Evolutionary conservation across 352 stramenopile species (phyloP), one percentile per base, ranked within the genome.

Genomic region (Paralagenidium karlingii): DNA sequence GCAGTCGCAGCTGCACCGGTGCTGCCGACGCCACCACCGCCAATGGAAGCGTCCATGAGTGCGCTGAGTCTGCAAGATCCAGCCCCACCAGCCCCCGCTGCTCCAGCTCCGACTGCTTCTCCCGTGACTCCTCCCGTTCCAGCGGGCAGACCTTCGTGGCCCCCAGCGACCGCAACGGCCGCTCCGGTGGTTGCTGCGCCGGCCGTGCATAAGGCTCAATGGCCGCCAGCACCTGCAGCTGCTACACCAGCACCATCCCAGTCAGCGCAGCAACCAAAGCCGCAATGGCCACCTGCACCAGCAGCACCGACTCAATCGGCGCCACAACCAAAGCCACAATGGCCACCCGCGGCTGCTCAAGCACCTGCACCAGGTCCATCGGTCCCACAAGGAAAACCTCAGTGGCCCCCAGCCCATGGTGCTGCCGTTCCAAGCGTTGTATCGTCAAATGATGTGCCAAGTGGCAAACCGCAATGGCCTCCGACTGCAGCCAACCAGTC

Each of bases 401-500:
- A n/a, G n/a, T n/a, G n/a, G n/a, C n/a, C n/a, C n/a, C n/a, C n/a
- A n/a, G n/a, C n/a, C n/a, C n/a, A n/a, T n/a, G n/a, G n/a, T n/a
- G n/a, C n/a, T n/a, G n/a, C n/a, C n/a, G n/a, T n/a, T n/a, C n/a
- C n/a, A n/a, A n/a, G n/a, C n/a, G n/a, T n/a, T n/a, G n/a, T n/a
- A n/a, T n/a, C n/a, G n/a, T n/a, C n/a, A n/a, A n/a, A n/a, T n/a
- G n/a, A n/a, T n/a, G n/a, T n/a, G n/a, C n/a, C n/a, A n/a, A 30
- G 37, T 7, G 16, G 1, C 15, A 60, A 60, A 38, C 34, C 43
- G 1, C 55, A 63, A 20, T 68, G 58, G 58, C 63, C 63, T n/a
- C 68, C 68, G 33, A 42, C 49, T 16, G 58, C 30, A 18, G 43
- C 53, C 38, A 24, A 29, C 7, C 56, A 68, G 38, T 70, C 53